Evolutionary conservation across 352 stramenopile species (phyloP), one percentile per base, ranked within the genome.

Genomic region (Phytophthora fragariae): DNA sequence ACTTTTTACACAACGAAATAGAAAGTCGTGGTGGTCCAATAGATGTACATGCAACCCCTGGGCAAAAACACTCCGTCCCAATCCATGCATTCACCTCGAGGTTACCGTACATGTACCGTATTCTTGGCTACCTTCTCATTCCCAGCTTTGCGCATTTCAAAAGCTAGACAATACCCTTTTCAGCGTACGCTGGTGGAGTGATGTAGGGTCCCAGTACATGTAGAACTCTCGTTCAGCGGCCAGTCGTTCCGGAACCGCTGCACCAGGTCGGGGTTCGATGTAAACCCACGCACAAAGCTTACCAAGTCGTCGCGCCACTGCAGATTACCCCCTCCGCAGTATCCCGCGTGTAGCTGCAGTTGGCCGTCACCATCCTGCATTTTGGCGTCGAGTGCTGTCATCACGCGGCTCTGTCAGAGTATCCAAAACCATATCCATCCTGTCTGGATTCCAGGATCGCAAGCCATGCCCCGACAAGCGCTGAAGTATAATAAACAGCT

Each of bases 401-500:
- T 70, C 31, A 75, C 35, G n/a, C 65, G 71, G 56, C 58, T 61
- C 60, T 78, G 60, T 75, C 66, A 1, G 65, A 72, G 67, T 75
- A 65, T 1, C 71, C 71, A 46, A 72, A 77, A 19, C 71, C 66
- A 35, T 75, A 72, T 15, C 75, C 75, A 54, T 83, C 67, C 37
- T 81, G 56, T 29, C 24, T 27, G 24, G 24, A 27, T 27, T 27
- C 37, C 37, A 44, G 37, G 37, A 84, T 78, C 11, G 62, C 60
- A 82, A 63, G 0, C 41, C n/a, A 33, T 76, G 66, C 41, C 68
- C 66, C 19, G 65, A 70, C 57, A 82, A 17, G 11, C 63, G 73
- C 41, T 83, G 46, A 35, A 82, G 49, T 77, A 21, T 21, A 21
- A 21, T 21, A 59, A 83, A 89, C 57, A 85, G 64, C 24, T 72